Evolutionary conservation across 108 stramenopile species (phyloP).

Genomic region (Poteriospumella lacustris): DNA sequence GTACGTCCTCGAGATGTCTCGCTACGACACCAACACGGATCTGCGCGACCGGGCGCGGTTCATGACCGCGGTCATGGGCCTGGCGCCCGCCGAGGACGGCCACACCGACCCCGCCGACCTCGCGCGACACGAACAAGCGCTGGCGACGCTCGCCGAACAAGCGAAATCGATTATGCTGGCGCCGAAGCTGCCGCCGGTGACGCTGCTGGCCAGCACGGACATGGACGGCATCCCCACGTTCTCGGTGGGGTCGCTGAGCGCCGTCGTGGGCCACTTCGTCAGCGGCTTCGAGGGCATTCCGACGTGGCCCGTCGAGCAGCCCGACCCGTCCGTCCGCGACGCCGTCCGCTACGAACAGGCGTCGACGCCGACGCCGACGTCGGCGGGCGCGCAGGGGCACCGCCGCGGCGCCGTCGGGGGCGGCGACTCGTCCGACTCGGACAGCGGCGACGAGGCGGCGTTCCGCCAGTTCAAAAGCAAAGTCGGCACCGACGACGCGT

Average conservation of each 20-base stretch:
- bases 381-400: background rate
- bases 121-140: background rate
- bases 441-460: background rate
- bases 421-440: background rate
- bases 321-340: background rate
- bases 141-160: slow-evolving; percentile 1
- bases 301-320: background rate
- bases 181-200: slow-evolving; percentile 22
- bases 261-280: slow-evolving; percentile 5
- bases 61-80: slow-evolving; percentile 69
- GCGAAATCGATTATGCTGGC: slow-evolving; percentile 7
- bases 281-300: background rate
- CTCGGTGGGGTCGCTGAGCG: background rate
- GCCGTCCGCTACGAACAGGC: background rate
- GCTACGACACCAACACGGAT: slow-evolving; percentile 81
- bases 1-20: slow-evolving; percentile 83
- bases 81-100: slow-evolving; percentile 46
- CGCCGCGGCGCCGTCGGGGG: background rate
- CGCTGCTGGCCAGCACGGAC: background rate
- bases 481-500: too few species aligned
- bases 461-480: too few species aligned
- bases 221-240: background rate
- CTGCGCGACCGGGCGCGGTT: slow-evolving; percentile 88
- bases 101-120: slow-evolving; percentile 1
- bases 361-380: background rate